Evolutionary conservation across 106 monocot genomes (phyloP), one percentile per base, ranked within the genome.

Genomic region (Dendrobium officinale): DNA sequence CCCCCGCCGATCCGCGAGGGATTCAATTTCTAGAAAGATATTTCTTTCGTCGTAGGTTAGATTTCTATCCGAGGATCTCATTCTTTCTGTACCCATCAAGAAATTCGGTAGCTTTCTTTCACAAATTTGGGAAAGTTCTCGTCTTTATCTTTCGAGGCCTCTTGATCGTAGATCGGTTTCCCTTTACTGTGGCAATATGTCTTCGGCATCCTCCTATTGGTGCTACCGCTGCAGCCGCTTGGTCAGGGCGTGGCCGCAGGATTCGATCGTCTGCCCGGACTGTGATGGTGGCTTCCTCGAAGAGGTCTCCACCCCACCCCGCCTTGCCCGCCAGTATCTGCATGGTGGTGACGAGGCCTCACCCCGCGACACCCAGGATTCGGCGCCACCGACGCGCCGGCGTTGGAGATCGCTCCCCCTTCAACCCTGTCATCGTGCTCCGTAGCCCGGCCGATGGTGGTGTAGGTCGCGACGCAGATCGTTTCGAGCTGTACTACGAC

Each of bases 401-500:
- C 54, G 55, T 37, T 13, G 86, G 79, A 48, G 80, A 81, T 72
- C 85, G 85, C 11, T 87, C 88, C n/a, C 84, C 86, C 41, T 86
- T 86, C 83, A 88, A 82, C 81, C 92, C 90, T 19, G 86, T 88
- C 82, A 90, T 90, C 86, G 88, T 93, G 55, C 86, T 93, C 80
- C 89, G 92, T 26, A 78, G 87, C 41, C 87, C 64, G 1, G 31
- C 81, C 6, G 75, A 80, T 5, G 47, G 67, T 31, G 77, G 22
- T 29, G 72, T 27, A 22, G 75, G 27, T 16, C 47, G 72, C 16
- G 77, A 41, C 37, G 47, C 55, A 19, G 77, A 77, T 33, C 74
- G 72, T 40, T 90, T 93, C 79, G 93, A 88, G 81, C 82, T 93
- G 33, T 93, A 90, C 85, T 93, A 93, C 73, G 88, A 93, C 68